Evolutionary conservation across 2,329 filamentous ascomycete species (phyloP).

Genomic region (Tolypocladium guangdongense): DNA sequence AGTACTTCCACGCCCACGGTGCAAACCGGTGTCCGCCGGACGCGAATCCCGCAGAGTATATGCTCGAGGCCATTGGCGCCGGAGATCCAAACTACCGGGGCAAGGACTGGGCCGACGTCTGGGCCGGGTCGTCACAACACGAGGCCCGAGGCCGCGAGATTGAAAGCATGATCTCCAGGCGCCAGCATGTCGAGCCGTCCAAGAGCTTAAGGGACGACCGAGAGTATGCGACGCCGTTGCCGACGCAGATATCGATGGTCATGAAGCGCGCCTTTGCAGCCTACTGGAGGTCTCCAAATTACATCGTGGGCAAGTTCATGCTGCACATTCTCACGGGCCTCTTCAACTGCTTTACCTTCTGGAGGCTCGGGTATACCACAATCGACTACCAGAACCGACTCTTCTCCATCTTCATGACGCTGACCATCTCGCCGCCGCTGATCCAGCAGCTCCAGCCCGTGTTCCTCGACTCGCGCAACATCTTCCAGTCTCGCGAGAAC

Average conservation of each 20-base stretch:
- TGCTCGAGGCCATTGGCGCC: slow-evolving; percentile 48
- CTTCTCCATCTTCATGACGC: slow-evolving; percentile 67
- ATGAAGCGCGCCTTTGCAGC: slow-evolving; percentile 47
- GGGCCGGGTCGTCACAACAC: slow-evolving; percentile 41
- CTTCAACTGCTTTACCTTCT: slow-evolving; percentile 65
- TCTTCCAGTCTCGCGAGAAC: slow-evolving; percentile 63
- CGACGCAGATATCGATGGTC: slow-evolving; percentile 40
- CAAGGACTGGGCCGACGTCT: slow-evolving; percentile 52
- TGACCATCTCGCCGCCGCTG: slow-evolving; percentile 62
- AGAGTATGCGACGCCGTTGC: slow-evolving; percentile 52
- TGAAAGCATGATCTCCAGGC: slow-evolving; percentile 34
- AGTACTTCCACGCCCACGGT: slow-evolving; percentile 42
- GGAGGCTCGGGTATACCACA: slow-evolving; percentile 42
- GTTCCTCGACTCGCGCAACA: slow-evolving; percentile 52
- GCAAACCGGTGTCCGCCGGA: slow-evolving; percentile 33
- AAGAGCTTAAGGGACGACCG: slow-evolving; percentile 35
- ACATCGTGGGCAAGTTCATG: slow-evolving; percentile 51
- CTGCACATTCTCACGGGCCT: slow-evolving; percentile 51
- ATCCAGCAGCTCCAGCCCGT: slow-evolving; percentile 70
- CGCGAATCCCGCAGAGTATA: slow-evolving; percentile 43
- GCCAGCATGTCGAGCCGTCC: slow-evolving; percentile 26
- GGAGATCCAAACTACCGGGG: slow-evolving; percentile 49
- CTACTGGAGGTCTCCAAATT: slow-evolving; percentile 56
- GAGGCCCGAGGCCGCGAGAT: slow-evolving; percentile 38
- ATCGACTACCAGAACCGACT: slow-evolving; percentile 60